phyloP scores from a whole-genome alignment of 768 basidiomycete genomes.

The Auricularia cornea region DNA sequence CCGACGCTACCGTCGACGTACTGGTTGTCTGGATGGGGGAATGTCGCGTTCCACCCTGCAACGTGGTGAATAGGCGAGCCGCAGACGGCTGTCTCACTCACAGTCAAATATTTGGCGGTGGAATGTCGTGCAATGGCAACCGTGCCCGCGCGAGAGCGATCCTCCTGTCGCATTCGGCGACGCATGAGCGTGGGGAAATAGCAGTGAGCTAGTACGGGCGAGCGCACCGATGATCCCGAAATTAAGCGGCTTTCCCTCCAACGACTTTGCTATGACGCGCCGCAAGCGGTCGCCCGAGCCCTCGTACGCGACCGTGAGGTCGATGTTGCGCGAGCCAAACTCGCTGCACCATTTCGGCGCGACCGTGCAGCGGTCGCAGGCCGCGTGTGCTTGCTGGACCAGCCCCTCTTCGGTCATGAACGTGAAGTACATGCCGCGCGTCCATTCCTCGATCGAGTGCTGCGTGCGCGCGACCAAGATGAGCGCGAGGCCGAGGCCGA shows the following conservation, averaged over 20 bases:
- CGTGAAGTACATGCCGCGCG: background rate
- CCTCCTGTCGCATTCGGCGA: background rate
- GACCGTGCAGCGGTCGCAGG: slow-evolving; percentile 1
- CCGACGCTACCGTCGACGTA: slow-evolving; percentile 4
- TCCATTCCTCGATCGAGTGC: background rate
- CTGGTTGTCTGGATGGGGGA: background rate
- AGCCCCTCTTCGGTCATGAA: background rate
- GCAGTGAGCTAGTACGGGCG: background rate
- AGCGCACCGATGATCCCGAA: slow-evolving; percentile 4
- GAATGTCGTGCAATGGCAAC: slow-evolving; percentile 3
- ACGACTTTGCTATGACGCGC: background rate
- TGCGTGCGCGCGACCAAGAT: background rate
- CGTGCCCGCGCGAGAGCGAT: slow-evolving; percentile 2
- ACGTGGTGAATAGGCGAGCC: background rate
- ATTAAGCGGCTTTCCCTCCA: background rate
- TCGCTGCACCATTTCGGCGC: slow-evolving; percentile 1
- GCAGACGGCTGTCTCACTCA: background rate
- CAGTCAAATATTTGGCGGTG: slow-evolving; percentile 6
- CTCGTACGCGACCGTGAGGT: slow-evolving; percentile 3
- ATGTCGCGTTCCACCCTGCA: slow-evolving; percentile 4
- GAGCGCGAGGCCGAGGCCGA: background rate
- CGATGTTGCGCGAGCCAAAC: slow-evolving; percentile 2
- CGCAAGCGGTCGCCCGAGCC: slow-evolving; percentile 4
- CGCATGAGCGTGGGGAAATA: background rate
- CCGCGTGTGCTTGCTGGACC: background rate